Evolutionary conservation across 768 basidiomycete species (phyloP).

Genomic region (Lactarius trivialis): DNA sequence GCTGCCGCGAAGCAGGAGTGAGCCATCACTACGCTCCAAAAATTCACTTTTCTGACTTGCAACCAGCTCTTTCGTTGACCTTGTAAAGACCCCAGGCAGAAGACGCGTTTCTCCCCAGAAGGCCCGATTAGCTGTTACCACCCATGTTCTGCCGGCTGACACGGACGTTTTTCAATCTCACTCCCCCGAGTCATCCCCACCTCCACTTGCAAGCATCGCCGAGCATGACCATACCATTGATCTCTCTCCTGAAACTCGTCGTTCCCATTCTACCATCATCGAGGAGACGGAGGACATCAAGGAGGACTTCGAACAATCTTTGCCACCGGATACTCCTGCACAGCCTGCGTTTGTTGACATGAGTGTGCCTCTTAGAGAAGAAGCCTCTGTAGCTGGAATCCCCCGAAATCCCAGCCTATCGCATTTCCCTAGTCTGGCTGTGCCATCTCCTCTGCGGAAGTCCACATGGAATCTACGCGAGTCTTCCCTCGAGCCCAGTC

Average conservation of each 20-base stretch:
- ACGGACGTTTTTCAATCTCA: slow-evolving; percentile 30
- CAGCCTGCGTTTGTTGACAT: slow-evolving; percentile 15
- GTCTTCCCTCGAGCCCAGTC: slow-evolving; percentile 25
- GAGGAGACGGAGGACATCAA: slow-evolving; percentile 16
- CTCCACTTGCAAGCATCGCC: not conserved
- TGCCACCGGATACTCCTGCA: slow-evolving; percentile 4
- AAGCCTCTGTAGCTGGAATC: slow-evolving; percentile 25
- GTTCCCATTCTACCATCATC: not conserved
- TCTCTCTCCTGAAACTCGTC: not conserved
- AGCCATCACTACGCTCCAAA: not conserved
- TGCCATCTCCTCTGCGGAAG: slow-evolving; percentile 63
- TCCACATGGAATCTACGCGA: slow-evolving; percentile 51
- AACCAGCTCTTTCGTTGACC: slow-evolving; percentile 61
- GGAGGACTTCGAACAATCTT: not conserved
- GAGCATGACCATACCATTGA: not conserved
- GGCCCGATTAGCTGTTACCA: slow-evolving; percentile 35
- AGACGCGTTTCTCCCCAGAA: slow-evolving; percentile 52
- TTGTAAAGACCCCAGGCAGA: slow-evolving; percentile 79
- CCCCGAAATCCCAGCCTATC: slow-evolving; percentile 37
- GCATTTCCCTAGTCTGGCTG: slow-evolving; percentile 59
- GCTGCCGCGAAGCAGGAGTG: slow-evolving; percentile 63
- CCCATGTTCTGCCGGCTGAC: slow-evolving; percentile 59
- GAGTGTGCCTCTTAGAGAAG: slow-evolving; percentile 24
- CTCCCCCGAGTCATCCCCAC: slow-evolving; percentile 3
- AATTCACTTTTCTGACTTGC: slow-evolving; percentile 4